Percentiles rank a stretch among this genome's conserved stretches.
Conservation (phyloP, 1,284 basidiomycete genomes). For the Kwoniella shivajii region DNA sequence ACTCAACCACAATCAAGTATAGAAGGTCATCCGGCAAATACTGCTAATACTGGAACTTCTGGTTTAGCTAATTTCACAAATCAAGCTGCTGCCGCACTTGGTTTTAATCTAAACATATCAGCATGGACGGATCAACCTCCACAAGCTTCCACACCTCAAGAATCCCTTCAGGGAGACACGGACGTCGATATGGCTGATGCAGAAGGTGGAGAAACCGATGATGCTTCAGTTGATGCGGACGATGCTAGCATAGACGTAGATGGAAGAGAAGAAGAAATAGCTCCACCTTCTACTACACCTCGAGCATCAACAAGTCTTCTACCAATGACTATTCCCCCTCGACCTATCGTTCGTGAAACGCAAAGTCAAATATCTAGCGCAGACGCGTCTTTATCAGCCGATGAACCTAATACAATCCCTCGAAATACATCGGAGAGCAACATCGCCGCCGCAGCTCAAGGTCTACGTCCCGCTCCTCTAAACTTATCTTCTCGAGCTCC, state of each 20-base stretch:
- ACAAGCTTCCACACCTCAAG: slow-evolving; percentile 1
- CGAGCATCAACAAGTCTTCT: slow-evolving; percentile 39
- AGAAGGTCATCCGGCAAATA: background rate
- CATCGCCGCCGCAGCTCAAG: slow-evolving; percentile 21
- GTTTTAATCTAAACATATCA: slow-evolving; percentile 7
- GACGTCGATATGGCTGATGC: slow-evolving; percentile 53
- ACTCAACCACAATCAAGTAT: background rate
- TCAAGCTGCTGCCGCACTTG: slow-evolving; percentile 10
- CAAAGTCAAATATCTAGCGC: slow-evolving; percentile 36
- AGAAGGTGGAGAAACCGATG: slow-evolving; percentile 45
- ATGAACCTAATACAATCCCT: slow-evolving; percentile 34
- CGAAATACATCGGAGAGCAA: slow-evolving; percentile 44
- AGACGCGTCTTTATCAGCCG: slow-evolving; percentile 33
- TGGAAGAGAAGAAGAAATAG: slow-evolving; percentile 5
- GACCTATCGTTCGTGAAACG: slow-evolving; percentile 18
- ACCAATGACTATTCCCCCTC: slow-evolving; percentile 36
- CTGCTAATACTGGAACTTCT: background rate
- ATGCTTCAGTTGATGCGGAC: slow-evolving; percentile 30
- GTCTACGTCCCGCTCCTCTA: slow-evolving; percentile 23
- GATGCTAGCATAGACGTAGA: slow-evolving; percentile 46
- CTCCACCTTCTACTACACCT: slow-evolving; percentile 42
- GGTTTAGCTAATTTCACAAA: background rate
- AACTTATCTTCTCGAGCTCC: slow-evolving; percentile 37
- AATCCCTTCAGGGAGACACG: slow-evolving; percentile 27
- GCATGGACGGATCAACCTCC: background rate